Evolutionary conservation across 768 basidiomycete genomes (phyloP), one percentile per base, ranked within the genome.

Genomic region (Rhodotorula sphaerocarpa): DNA sequence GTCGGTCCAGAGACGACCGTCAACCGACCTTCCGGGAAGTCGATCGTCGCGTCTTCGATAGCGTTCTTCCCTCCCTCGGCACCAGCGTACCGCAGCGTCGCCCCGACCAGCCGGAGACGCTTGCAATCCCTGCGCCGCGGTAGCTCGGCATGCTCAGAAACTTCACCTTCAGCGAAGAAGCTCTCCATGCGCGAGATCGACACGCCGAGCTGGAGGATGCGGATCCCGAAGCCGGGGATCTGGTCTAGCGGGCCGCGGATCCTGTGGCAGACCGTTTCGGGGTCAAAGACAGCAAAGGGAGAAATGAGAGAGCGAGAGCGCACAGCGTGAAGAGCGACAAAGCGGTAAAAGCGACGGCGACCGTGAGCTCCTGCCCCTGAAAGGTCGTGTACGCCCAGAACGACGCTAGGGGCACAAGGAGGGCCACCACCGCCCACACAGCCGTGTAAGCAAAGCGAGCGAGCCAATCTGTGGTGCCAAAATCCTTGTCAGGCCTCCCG

Each of bases 301-400:
- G 23, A 3, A 56, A 43, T 21, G 21, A 28, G 42, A 18, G n/a
- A n/a, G n/a, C 9, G 31, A 52, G 27, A 27, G 53, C 60, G 27
- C 27, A 79, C 90, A 95, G 90, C 50, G 79, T 79, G 75, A 93
- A 93, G 46, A 93, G 74, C 0, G 88, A 82, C 41, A 95, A 86
- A 0, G 89, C 85, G 47, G 91, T 93, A 73, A 93, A 93, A 0
- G 92, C 91, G 23, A 83, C 80, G 14, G 85, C 79, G 52, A 91
- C 79, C 0, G 88, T 86, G 50, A 97, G 74, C 72, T 87, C 77
- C 50, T 88, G 81, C 1, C 87, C 86, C 67, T 80, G 82, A 65
- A 82, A 31, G 21, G 45, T 58, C 41, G 60, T 51, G 55, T 62
- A 69, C 16, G 47, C 42, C 30, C 11, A 33, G n/a, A 69, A 66